phyloP scores from a whole-genome alignment of 1,139 yeast species.

The Geotrichum siamense region DNA sequence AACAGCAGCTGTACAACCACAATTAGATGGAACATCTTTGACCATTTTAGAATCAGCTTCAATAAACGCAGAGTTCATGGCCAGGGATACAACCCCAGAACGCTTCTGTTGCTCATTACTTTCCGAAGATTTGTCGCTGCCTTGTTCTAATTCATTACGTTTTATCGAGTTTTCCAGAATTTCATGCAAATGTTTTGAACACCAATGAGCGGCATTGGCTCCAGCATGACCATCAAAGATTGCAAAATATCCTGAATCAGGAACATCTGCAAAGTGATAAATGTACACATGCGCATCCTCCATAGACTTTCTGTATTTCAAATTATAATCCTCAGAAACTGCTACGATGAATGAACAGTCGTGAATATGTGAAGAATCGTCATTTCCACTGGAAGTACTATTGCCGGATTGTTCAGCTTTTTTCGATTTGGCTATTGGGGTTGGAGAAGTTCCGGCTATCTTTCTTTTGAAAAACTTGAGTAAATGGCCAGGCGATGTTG shows the following conservation, averaged over 20 bases:
- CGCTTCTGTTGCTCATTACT: neutral
- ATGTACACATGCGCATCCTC: constrained; percentile 95
- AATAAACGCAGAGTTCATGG: constrained; percentile 44
- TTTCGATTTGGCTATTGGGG: constrained; percentile 16
- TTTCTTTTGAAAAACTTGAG: constrained; percentile 15
- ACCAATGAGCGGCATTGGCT: constrained; percentile 87
- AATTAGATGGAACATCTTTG: constrained; percentile 45
- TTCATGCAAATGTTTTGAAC: constrained; percentile 80
- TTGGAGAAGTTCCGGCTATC: constrained; percentile 12
- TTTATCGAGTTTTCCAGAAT: constrained; percentile 49
- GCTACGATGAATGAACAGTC: constrained; percentile 51
- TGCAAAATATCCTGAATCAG: constrained; percentile 95
- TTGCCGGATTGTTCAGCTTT: constrained; percentile 13
- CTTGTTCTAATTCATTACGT: constrained; percentile 8
- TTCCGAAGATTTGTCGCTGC: neutral
- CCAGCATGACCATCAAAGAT: constrained; percentile 99
- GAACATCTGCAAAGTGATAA: constrained; percentile 80
- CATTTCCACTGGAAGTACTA: constrained; percentile 17
- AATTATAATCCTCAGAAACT: constrained; percentile 81
- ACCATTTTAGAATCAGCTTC: constrained; percentile 68
- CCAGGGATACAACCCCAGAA: constrained; percentile 26
- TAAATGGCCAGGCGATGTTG: constrained; percentile 8
- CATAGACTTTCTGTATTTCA: constrained; percentile 79
- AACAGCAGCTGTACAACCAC: constrained; percentile 95
- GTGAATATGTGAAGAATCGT: constrained; percentile 17